These are phyloP conservation scores for Acacia pycnantha DNA, from an alignment of 331 rosid genomes.

Conservation along the genomic window DNA sequence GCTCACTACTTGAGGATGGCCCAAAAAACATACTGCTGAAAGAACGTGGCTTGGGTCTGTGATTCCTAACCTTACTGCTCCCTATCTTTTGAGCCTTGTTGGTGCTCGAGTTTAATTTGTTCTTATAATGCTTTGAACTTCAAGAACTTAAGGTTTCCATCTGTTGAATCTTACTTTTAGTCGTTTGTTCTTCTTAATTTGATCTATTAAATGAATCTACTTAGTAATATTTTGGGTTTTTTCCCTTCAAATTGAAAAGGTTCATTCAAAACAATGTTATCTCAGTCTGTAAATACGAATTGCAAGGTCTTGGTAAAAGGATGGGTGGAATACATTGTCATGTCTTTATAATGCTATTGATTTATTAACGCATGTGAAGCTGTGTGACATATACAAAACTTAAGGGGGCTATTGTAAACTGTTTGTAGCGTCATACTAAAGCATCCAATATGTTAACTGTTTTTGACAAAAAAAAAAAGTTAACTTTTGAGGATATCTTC, in stretches of 20 bases:
- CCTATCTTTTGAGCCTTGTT: too few relatives aligned
- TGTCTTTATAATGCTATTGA: neutral
- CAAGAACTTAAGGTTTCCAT: neutral
- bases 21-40: neutral
- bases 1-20: neutral
- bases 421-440: neutral
- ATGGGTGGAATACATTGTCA: neutral
- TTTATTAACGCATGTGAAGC: neutral
- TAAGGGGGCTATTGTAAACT: neutral
- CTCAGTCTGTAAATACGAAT: neutral
- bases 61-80: neutral
- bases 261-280: neutral
- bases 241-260: neutral
- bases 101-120: neutral
- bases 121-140: neutral
- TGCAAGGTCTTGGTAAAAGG: neutral
- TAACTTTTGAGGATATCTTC: neutral
- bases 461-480: too few relatives aligned
- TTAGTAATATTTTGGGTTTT: neutral
- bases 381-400: neutral
- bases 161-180: neutral
- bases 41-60: neutral
- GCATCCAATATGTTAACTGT: neutral
- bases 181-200: neutral
- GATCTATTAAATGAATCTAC: neutral